Percentiles rank a stretch among this genome's conserved stretches.
phyloP scores from a whole-genome alignment of 495 filamentous ascomycete species.

The Chaetomidium leptoderma region DNA sequence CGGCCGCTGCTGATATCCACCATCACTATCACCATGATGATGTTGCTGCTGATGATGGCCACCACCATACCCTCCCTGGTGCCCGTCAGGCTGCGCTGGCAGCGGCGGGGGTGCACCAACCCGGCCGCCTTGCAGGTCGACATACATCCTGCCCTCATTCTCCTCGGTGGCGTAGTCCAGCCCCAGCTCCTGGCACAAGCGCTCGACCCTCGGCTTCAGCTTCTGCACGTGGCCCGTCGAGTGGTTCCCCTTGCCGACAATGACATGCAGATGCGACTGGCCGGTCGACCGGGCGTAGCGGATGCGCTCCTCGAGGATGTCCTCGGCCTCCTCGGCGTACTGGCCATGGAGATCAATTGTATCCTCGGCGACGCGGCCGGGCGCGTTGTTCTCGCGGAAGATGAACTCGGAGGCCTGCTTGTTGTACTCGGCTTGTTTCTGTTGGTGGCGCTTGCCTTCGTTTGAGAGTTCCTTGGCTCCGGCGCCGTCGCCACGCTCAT shows the following conservation, averaged over 20 bases:
- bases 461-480: conserved; percentile 74
- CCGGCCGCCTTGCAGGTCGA: conserved; percentile 38
- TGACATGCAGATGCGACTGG: conserved; percentile 66
- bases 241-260: conserved; percentile 95
- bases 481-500: conserved; percentile 72
- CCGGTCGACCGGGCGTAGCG: conserved; percentile 64
- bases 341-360: conserved; percentile 93
- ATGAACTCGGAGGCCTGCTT: conserved; percentile 87
- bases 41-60: conserved; percentile 22
- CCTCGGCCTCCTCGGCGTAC: conserved; percentile 89
- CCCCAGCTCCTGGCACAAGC: conserved; percentile 75
- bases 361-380: conserved; percentile 63
- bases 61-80: conserved; percentile 34
- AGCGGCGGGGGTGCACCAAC: conserved; percentile 45
- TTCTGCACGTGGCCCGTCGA: conserved; percentile 73
- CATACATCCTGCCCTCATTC: conserved; percentile 79
- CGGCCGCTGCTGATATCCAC: background rate
- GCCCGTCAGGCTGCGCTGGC: conserved; percentile 40
- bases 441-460: conserved; percentile 77
- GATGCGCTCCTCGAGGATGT: conserved; percentile 79
- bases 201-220: conserved; percentile 85
- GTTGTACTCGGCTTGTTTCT: conserved; percentile 77
- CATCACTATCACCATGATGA: conserved; percentile 14
- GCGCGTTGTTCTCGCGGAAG: conserved; percentile 86
- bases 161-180: conserved; percentile 78